phyloP scores from a whole-genome alignment of 108 stramenopile genomes.

The Parmales sp. region DNA sequence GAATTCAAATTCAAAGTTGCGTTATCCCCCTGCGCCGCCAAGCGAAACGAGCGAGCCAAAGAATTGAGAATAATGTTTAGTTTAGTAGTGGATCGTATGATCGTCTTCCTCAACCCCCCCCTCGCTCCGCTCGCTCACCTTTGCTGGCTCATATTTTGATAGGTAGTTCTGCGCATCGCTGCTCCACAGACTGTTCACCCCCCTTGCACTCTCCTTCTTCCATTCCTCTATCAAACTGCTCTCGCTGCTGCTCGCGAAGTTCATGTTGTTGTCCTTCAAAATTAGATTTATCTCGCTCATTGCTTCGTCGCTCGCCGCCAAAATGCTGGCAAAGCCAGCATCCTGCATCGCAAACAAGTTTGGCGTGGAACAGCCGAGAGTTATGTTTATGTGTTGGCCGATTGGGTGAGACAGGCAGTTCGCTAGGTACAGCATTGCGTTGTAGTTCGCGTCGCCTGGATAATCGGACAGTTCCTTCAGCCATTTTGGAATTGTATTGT shows the following conservation, averaged over 20 bases:
- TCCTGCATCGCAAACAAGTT: background rate
- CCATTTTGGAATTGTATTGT: too few relatives aligned
- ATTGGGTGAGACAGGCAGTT: too few relatives aligned
- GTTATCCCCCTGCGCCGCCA: too few relatives aligned
- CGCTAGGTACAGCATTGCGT: too few relatives aligned
- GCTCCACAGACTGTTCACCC: background rate
- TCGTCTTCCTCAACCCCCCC: background rate
- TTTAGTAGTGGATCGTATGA: background rate
- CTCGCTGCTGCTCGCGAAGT: background rate
- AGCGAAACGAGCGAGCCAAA: too few relatives aligned
- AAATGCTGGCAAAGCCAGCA: background rate
- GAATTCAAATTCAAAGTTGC: too few relatives aligned
- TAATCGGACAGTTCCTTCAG: too few relatives aligned
- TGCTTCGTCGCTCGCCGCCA: background rate
- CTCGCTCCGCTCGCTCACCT: background rate
- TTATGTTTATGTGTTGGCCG: too few relatives aligned
- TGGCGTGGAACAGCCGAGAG: too few relatives aligned
- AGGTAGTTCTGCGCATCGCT: background rate
- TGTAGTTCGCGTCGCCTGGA: too few relatives aligned
- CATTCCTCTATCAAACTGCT: background rate
- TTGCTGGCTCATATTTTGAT: background rate
- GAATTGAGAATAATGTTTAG: too few relatives aligned
- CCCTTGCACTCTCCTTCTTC: background rate
- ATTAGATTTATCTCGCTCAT: background rate
- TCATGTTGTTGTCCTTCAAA: background rate